A percentile compares a stretch with the other conserved stretches of the same genome.
These are phyloP conservation scores for Ambrosia artemisiifolia DNA, from an alignment of 129 eudicot species.

Conservation along the genomic window DNA sequence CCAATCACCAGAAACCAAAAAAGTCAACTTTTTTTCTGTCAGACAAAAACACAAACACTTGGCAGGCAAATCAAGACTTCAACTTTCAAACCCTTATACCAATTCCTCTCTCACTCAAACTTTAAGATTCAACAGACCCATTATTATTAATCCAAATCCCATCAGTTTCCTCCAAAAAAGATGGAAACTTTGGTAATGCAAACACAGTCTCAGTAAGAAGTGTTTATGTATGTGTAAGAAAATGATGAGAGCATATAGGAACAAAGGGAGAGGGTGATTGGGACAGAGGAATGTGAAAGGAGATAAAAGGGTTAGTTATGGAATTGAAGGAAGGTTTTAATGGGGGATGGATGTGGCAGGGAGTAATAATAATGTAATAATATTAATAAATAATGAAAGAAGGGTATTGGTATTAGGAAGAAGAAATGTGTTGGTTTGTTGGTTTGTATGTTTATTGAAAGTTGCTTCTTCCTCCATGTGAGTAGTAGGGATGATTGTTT, in stretches of 20 bases:
- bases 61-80: slow-evolving; percentile 10
- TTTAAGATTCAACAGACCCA: slow-evolving; percentile 2
- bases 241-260: slow-evolving; percentile 21
- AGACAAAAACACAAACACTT: slow-evolving; percentile 34
- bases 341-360: slow-evolving; percentile 6
- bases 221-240: neutral
- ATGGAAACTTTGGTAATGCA: slow-evolving; percentile 11
- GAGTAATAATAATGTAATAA: neutral
- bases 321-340: slow-evolving; percentile 18
- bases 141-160: slow-evolving; percentile 18
- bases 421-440: too few relatives aligned
- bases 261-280: slow-evolving; percentile 12
- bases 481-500: slow-evolving; percentile 46
- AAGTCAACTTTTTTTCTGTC: slow-evolving; percentile 25
- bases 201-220: slow-evolving; percentile 9
- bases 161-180: slow-evolving; percentile 18
- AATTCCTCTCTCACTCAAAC: neutral
- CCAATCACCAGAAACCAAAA: slow-evolving; percentile 5
- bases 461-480: slow-evolving; percentile 61
- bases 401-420: neutral
- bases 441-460: too few relatives aligned
- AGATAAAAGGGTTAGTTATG: slow-evolving; percentile 31
- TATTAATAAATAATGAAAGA: neutral
- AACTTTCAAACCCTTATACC: slow-evolving; percentile 20
- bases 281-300: slow-evolving; percentile 8